phyloP scores from a whole-genome alignment of 169 alveolate genomes.

The Plasmodium vinckei region DNA sequence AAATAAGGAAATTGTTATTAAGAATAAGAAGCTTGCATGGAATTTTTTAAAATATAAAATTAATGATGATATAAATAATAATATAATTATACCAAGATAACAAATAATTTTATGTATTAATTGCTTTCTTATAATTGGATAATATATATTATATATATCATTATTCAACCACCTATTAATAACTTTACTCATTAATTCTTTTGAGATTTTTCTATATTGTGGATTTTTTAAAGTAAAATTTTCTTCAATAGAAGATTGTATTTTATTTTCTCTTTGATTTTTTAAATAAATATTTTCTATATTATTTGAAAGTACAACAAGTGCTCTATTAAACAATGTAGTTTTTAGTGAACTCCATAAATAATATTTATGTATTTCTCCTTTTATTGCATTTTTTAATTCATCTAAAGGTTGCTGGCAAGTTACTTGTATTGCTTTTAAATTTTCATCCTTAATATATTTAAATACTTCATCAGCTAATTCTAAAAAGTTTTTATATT shows the following conservation, averaged over 20 bases:
- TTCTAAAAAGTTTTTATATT: conserved; percentile 67
- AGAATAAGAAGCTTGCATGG: conserved; percentile 48
- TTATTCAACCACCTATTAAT: conserved; percentile 74
- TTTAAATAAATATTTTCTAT: conserved; percentile 74
- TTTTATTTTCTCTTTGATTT: conserved; percentile 75
- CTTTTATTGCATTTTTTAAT: conserved; percentile 67
- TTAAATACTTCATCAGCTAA: conserved; percentile 62
- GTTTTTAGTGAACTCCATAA: conserved; percentile 71
- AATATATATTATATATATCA: conserved; percentile 67
- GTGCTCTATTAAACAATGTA: conserved; percentile 64
- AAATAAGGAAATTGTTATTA: conserved; percentile 39
- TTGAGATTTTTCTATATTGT: conserved; percentile 57
- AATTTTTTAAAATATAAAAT: conserved; percentile 70
- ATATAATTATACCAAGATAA: conserved; percentile 39
- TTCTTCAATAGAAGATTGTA: conserved; percentile 50
- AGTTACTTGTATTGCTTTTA: conserved; percentile 74
- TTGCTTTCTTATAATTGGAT: conserved; percentile 72
- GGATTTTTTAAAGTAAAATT: conserved; percentile 26
- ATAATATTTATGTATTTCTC: conserved; percentile 61
- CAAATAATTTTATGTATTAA: conserved; percentile 55
- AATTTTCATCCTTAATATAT: conserved; percentile 73
- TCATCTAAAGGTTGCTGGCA: conserved; percentile 76
- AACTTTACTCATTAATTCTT: conserved; percentile 78
- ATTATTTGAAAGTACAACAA: conserved; percentile 67
- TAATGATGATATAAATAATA: conserved; percentile 36